Evolutionary conservation across 1,284 basidiomycete genomes (phyloP).

Genomic region (Cryptococcus sp.): DNA sequence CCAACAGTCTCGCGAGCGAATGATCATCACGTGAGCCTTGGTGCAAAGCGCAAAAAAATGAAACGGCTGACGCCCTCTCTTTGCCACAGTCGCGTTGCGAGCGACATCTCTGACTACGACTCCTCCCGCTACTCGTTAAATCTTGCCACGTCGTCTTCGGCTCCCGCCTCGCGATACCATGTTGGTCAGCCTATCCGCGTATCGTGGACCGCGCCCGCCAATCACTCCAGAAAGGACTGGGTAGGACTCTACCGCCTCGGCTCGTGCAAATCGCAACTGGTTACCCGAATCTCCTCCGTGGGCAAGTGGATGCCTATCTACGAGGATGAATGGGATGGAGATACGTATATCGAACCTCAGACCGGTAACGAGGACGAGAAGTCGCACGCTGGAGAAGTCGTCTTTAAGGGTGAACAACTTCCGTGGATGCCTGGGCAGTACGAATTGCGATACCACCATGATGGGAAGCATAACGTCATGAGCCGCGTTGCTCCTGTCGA

Average conservation of each 20-base stretch:
- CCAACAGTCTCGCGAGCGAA: conserved; percentile 83
- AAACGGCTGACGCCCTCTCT: neutral
- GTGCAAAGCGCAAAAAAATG: neutral
- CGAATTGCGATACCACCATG: conserved; percentile 80
- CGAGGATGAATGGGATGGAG: conserved; percentile 90
- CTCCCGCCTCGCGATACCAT: conserved; percentile 64
- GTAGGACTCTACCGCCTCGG: conserved; percentile 92
- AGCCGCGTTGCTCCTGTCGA: conserved; percentile 78
- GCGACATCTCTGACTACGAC: conserved; percentile 76
- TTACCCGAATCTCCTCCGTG: conserved; percentile 82
- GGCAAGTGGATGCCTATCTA: conserved; percentile 93
- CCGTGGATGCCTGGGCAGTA: conserved; percentile 87
- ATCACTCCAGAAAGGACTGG: conserved; percentile 95
- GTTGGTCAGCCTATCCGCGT: conserved; percentile 87
- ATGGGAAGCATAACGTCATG: conserved; percentile 96
- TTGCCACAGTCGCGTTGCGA: conserved; percentile 69
- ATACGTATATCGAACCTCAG: conserved; percentile 64
- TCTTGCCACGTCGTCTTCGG: conserved; percentile 56
- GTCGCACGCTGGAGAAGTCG: conserved; percentile 63
- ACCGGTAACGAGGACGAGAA: conserved; percentile 47
- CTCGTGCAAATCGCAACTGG: conserved; percentile 75
- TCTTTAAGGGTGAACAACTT: conserved; percentile 74
- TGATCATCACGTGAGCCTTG: conserved; percentile 77
- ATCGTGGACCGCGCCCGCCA: conserved; percentile 80
- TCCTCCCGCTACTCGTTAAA: conserved; percentile 72